phyloP scores from a whole-genome alignment of 2,329 filamentous ascomycete genomes.

The Botryosphaeria dothidea region DNA sequence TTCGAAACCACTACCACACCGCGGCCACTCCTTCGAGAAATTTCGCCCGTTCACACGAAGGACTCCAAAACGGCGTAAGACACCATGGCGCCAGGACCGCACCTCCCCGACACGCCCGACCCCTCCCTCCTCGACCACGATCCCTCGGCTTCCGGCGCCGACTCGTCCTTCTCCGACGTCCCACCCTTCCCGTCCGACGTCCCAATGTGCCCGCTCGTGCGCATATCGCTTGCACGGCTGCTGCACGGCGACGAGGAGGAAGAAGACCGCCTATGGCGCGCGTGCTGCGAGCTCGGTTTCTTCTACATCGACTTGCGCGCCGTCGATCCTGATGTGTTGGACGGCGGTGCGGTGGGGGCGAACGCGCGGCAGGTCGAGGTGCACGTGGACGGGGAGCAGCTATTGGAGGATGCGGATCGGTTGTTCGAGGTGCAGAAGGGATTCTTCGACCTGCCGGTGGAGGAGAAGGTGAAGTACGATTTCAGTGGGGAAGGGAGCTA shows the following conservation, averaged over 20 bases:
- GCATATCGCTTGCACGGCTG: constrained; percentile 44
- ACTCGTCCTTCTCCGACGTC: constrained; percentile 31
- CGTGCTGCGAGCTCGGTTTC: constrained; percentile 54
- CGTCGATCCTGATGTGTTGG: not conserved
- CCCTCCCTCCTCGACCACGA: not conserved
- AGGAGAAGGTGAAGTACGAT: constrained; percentile 59
- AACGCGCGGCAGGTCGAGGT: constrained; percentile 11
- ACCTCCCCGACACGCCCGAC: not conserved
- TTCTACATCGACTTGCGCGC: constrained; percentile 56
- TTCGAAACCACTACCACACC: too few relatives aligned
- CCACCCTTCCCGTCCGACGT: constrained; percentile 46
- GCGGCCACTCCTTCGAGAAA: too few relatives aligned
- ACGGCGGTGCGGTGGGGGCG: not conserved
- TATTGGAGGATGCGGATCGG: constrained; percentile 34
- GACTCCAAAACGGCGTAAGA: not conserved
- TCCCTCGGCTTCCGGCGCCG: constrained; percentile 24
- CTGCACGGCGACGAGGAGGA: constrained; percentile 36
- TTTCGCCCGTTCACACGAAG: not conserved
- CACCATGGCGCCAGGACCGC: not conserved
- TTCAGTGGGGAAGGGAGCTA: constrained; percentile 52
- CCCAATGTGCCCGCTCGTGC: constrained; percentile 42
- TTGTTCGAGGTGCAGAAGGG: constrained; percentile 49
- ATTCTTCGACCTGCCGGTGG: constrained; percentile 50
- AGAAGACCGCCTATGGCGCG: constrained; percentile 40
- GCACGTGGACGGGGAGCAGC: constrained; percentile 35